phyloP scores from a whole-genome alignment of 768 basidiomycete genomes.

The Russula abietina region DNA sequence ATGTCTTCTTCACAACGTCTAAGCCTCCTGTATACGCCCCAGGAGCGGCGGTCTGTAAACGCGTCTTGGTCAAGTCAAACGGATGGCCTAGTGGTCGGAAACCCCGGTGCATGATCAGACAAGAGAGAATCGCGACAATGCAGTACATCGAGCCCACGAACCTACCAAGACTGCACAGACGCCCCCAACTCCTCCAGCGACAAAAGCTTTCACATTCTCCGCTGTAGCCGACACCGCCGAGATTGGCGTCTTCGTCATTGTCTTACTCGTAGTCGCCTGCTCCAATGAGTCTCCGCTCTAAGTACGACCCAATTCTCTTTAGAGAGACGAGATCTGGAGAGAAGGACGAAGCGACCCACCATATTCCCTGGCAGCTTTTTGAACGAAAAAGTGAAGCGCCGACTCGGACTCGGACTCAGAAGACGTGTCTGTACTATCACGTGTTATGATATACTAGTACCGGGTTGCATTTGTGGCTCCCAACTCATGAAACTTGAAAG shows the following conservation, averaged over 20 bases:
- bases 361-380: slow-evolving; percentile 1
- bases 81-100: slow-evolving; percentile 68
- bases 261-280: slow-evolving; percentile 2
- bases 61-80: slow-evolving; percentile 95
- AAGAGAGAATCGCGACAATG: not conserved
- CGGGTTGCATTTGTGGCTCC: no score
- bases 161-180: slow-evolving; percentile 83
- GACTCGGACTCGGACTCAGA: not conserved
- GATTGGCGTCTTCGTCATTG: not conserved
- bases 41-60: slow-evolving; percentile 85
- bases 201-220: slow-evolving; percentile 70
- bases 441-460: no score
- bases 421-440: no score
- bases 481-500: no score
- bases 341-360: not conserved
- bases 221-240: slow-evolving; percentile 29
- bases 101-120: not conserved
- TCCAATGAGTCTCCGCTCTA: slow-evolving; percentile 18
- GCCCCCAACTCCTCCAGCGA: slow-evolving; percentile 92
- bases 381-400: not conserved
- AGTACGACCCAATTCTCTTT: slow-evolving; percentile 1
- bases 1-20: slow-evolving; percentile 86
- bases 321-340: not conserved
- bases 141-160: slow-evolving; percentile 36
- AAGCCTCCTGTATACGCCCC: slow-evolving; percentile 88